Evolutionary conservation across 805 yeast genomes (phyloP).

Genomic region (Lachancea cidri): DNA sequence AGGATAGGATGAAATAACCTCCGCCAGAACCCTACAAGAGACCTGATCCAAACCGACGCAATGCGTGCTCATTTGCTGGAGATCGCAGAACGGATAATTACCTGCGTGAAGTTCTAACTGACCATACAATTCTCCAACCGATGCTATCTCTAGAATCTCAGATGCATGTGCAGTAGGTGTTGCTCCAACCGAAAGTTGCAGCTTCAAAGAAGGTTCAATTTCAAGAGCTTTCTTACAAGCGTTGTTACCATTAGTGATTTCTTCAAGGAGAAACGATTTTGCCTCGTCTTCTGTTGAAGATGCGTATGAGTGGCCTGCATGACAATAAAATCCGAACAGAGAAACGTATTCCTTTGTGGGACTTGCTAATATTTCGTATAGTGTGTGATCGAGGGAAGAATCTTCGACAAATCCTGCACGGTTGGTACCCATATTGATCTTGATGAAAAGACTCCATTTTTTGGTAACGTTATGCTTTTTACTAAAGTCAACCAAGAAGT

Average conservation of each 20-base stretch:
- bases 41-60: constrained; percentile 44
- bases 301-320: constrained; percentile 72
- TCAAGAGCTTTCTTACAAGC: constrained; percentile 41
- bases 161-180: constrained; percentile 65
- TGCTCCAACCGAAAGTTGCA: constrained; percentile 70
- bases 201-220: constrained; percentile 24
- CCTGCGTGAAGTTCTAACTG: constrained; percentile 75
- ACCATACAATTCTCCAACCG: constrained; percentile 32
- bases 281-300: constrained; percentile 44
- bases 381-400: neutral
- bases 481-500: constrained; percentile 37
- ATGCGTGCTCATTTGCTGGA: constrained; percentile 72
- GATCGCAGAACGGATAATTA: constrained; percentile 65
- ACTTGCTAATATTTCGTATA: neutral
- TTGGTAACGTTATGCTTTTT: constrained; percentile 14
- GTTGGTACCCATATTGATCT: constrained; percentile 65
- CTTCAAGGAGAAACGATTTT: constrained; percentile 44
- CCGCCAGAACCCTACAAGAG: constrained; percentile 51
- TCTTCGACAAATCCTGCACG: constrained; percentile 52
- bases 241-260: constrained; percentile 48
- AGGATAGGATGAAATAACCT: constrained; percentile 56
- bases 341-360: constrained; percentile 31
- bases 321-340: constrained; percentile 68
- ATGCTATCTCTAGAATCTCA: constrained; percentile 8
- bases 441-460: constrained; percentile 60